Percentiles rank a stretch among this genome's conserved stretches.
These are phyloP conservation scores for Austroboletus novae-zelandiae DNA, from an alignment of 1,284 basidiomycete genomes.

Conservation along the genomic window DNA sequence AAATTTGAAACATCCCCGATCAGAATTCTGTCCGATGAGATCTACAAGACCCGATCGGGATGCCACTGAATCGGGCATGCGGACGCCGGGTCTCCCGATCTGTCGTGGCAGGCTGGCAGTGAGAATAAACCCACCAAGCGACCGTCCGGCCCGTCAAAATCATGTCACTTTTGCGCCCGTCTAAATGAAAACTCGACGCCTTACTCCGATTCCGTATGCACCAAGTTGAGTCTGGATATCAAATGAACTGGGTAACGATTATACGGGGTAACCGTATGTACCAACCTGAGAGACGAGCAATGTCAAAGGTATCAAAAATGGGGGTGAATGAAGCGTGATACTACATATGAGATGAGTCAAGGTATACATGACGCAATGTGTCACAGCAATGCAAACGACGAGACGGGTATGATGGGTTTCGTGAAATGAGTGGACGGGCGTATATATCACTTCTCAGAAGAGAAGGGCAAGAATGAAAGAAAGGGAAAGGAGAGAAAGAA, in stretches of 20 bases:
- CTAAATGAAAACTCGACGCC: constrained; percentile 28
- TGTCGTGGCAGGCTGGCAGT: constrained; percentile 15
- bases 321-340: constrained; percentile 35
- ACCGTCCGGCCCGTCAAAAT: constrained; percentile 9
- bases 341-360: constrained; percentile 35
- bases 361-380: constrained; percentile 35
- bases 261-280: constrained; percentile 39
- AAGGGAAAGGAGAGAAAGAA: neutral
- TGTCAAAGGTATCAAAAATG: constrained; percentile 34
- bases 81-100: constrained; percentile 21
- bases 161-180: constrained; percentile 19
- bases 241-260: constrained; percentile 33
- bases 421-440: constrained; percentile 35
- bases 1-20: constrained; percentile 27
- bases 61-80: constrained; percentile 12
- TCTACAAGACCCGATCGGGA: constrained; percentile 26
- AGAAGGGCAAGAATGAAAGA: constrained; percentile 31
- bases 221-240: constrained; percentile 31
- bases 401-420: constrained; percentile 34
- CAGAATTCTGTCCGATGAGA: constrained; percentile 36
- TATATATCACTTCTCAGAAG: constrained; percentile 27
- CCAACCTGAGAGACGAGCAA: constrained; percentile 20
- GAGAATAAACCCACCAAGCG: constrained; percentile 13
- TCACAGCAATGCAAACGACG: constrained; percentile 38
- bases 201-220: constrained; percentile 6